Evolutionary conservation across 352 stramenopile genomes (phyloP).

Genomic region (Phytophthora agathidicida): DNA sequence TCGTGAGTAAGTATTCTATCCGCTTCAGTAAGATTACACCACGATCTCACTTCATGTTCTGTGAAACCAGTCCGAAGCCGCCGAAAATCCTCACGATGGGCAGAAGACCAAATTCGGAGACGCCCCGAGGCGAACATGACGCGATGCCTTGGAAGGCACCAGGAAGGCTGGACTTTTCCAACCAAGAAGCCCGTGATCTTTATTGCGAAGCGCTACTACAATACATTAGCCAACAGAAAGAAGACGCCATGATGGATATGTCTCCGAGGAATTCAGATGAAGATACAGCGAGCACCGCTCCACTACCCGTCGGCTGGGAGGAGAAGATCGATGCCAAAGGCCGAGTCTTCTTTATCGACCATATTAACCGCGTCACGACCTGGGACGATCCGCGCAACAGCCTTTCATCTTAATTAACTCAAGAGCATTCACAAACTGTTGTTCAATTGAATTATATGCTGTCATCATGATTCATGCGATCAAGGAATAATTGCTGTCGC

Average conservation of each 20-base stretch:
- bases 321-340: slow-evolving; percentile 74
- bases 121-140: slow-evolving; percentile 17
- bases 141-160: slow-evolving; percentile 42
- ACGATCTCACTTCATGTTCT: too few species aligned
- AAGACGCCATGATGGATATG: slow-evolving; percentile 33
- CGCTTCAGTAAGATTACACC: too few species aligned
- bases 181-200: slow-evolving; percentile 58
- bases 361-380: slow-evolving; percentile 76
- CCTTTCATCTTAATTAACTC: slow-evolving; percentile 9
- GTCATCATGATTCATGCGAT: too few species aligned
- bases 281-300: not conserved
- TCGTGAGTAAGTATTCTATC: slow-evolving; percentile 57
- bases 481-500: too few species aligned
- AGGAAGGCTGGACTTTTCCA: slow-evolving; percentile 44
- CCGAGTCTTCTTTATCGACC: slow-evolving; percentile 75
- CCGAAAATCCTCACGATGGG: slow-evolving; percentile 59
- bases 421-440: not conserved
- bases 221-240: slow-evolving; percentile 77
- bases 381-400: slow-evolving; percentile 62
- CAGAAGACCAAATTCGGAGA: slow-evolving; percentile 32
- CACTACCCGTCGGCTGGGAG: slow-evolving; percentile 73
- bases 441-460: too few species aligned
- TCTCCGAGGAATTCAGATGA: slow-evolving; percentile 1
- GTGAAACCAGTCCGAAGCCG: slow-evolving; percentile 51
- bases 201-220: slow-evolving; percentile 74